These are phyloP conservation scores for Pyracantha coccinea DNA, from an alignment of 331 rosid species.

Conservation along the genomic window DNA sequence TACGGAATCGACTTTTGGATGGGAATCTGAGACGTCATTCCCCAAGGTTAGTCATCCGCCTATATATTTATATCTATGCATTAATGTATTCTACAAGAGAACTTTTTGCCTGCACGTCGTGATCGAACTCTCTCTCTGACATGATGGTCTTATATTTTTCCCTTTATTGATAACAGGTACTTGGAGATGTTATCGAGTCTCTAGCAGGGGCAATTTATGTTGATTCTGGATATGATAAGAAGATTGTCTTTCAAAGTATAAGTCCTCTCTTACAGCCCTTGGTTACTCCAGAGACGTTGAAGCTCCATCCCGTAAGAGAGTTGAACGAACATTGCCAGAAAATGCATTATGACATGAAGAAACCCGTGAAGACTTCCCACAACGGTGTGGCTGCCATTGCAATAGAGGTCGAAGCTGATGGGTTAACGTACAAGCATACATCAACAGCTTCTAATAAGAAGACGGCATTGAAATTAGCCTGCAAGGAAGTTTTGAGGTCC, in stretches of 20 bases:
- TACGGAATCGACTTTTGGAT: constrained; percentile 52
- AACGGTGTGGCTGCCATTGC: constrained; percentile 19
- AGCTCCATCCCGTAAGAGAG: constrained; percentile 47
- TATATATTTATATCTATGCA: too few relatives aligned
- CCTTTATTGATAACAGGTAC: constrained; percentile 40
- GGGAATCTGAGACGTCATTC: constrained; percentile 57
- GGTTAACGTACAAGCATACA: constrained; percentile 15
- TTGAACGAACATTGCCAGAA: constrained; percentile 40
- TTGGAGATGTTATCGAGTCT: constrained; percentile 84
- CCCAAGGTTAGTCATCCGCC: constrained; percentile 48
- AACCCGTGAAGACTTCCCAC: not conserved
- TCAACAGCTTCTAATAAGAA: constrained; percentile 8
- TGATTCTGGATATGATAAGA: constrained; percentile 59
- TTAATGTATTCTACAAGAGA: too few relatives aligned
- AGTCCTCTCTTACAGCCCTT: constrained; percentile 72
- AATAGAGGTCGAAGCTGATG: constrained; percentile 50
- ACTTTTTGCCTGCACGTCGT: too few relatives aligned
- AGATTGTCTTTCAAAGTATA: constrained; percentile 49
- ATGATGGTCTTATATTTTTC: not conserved
- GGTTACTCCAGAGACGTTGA: constrained; percentile 56
- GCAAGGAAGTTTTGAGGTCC: constrained; percentile 41
- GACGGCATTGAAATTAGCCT: constrained; percentile 43
- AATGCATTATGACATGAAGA: constrained; percentile 13
- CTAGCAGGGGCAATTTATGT: constrained; percentile 82
- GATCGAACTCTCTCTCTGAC: too few relatives aligned